Evolutionary conservation across 2,329 filamentous ascomycete genomes (phyloP), one percentile per base, ranked within the genome.

Genomic region (Claviceps spartinae): DNA sequence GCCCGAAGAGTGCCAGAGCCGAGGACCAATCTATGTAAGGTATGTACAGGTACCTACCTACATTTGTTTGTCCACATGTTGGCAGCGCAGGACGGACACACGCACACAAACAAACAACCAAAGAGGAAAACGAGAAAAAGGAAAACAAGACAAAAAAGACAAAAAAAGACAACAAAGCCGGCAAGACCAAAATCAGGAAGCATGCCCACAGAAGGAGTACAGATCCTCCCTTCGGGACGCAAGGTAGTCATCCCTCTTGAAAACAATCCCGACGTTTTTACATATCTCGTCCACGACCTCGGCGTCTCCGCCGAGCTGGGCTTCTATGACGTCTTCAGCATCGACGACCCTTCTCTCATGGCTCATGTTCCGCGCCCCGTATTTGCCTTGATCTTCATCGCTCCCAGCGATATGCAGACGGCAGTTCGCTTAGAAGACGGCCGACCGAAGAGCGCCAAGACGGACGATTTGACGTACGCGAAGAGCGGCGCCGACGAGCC

Each of bases 321-420:
- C 59, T 94, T 93, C 74, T 80, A 88, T 68, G 88, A 94, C 65
- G 84, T 94, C 65, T 91, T 81, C 73, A 85, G 81, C 59, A 79
- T 94, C 62, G 82, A 88, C 64, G 86, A 93, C 45, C 79, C 84
- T 0, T 78, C 83, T 26, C 77, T 91, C n/a, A 75, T 93, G 55
- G 76, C 79, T 52, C 82, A 89, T 65, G 61, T 67, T 7, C 87
- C 88, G 0, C 83, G 87, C 11, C 88, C 88, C 13, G 83, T 80
- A 4, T 72, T 86, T 57, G 87, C 87, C 16, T 78, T 93, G 37
- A 79, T 95, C 51, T 82, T 91, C 65, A 87, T 93, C 63, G 86
- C 88, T 58, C 87, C 87, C 16, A 70, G 73, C 37, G 56, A 59
- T 38, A 65, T 65, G 60, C 79, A 79, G 64, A 75, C 81, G 51